Conservation (phyloP, 1,139 yeast species). For the Candida sp. region DNA sequence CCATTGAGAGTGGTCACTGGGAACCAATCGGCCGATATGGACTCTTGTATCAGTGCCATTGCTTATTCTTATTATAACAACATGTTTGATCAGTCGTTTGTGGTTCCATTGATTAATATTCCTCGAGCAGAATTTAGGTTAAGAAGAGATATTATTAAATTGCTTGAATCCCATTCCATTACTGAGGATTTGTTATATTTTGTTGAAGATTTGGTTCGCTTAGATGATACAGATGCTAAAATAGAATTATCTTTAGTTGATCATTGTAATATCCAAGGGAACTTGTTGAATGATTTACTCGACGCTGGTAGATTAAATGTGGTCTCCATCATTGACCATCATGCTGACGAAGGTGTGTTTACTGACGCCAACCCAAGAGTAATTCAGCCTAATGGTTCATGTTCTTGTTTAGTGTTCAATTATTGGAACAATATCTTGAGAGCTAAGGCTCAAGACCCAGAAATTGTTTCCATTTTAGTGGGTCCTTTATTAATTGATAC, state of each 20-base stretch:
- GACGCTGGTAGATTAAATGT: conserved; percentile 32
- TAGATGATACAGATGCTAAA: conserved; percentile 11
- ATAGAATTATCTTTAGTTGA: conserved; percentile 67
- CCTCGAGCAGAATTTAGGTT: conserved; percentile 61
- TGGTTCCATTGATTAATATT: conserved; percentile 73
- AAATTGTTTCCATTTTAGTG: conserved; percentile 48
- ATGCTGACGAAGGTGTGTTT: conserved; percentile 63
- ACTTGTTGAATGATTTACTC: conserved; percentile 20
- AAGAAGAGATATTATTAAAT: conserved; percentile 65
- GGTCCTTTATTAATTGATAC: conserved; percentile 79
- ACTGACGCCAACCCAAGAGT: conserved; percentile 53
- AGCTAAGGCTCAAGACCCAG: conserved; percentile 17
- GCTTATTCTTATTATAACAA: conserved; percentile 60
- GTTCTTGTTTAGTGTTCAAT: conserved; percentile 68
- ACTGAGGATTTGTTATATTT: conserved; percentile 52
- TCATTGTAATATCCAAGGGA: conserved; percentile 71
- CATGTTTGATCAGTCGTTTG: conserved; percentile 13
- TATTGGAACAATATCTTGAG: conserved; percentile 45
- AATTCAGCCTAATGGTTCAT: conserved; percentile 67
- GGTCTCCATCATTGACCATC: conserved; percentile 79
- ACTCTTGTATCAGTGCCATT: conserved; percentile 77
- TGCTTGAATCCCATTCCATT: conserved; percentile 49
- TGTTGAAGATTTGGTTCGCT: conserved; percentile 53
- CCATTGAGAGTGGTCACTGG: conserved; percentile 63
- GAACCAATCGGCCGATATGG: conserved; percentile 83